Conservation (phyloP, 1,284 basidiomycete genomes). For the Porodaedalea pini region DNA sequence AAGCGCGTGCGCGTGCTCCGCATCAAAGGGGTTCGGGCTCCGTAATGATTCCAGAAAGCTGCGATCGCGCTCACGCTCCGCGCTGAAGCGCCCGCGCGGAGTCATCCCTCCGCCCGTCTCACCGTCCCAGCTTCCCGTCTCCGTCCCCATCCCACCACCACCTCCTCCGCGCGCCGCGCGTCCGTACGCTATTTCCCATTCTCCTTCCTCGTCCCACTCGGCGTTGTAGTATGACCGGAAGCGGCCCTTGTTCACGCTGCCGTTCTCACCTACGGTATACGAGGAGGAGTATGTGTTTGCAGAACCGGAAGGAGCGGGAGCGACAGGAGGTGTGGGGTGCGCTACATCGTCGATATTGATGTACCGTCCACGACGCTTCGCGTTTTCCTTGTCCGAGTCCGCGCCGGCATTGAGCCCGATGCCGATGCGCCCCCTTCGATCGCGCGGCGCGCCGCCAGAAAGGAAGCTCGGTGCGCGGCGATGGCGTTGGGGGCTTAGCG, state of each 20-base stretch:
- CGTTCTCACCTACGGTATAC: neutral
- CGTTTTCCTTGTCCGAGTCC: conserved; percentile 36
- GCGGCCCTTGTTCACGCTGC: neutral
- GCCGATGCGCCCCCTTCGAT: conserved; percentile 70
- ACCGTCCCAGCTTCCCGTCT: neutral
- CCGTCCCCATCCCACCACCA: neutral
- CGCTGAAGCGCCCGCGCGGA: conserved; percentile 12
- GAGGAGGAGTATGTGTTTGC: neutral
- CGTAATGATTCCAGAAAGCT: conserved; percentile 15
- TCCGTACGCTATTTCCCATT: neutral
- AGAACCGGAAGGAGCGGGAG: neutral
- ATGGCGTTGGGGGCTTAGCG: conserved; percentile 37
- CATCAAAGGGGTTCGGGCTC: conserved; percentile 14
- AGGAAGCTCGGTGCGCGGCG: conserved; percentile 61
- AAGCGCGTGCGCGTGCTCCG: neutral
- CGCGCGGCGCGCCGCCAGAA: conserved; percentile 65
- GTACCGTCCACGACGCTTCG: conserved; percentile 15
- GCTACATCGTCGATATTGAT: conserved; percentile 15
- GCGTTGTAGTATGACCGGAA: neutral
- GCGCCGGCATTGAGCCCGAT: neutral
- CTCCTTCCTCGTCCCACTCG: neutral
- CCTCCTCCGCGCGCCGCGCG: neutral
- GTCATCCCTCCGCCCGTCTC: conserved; percentile 13
- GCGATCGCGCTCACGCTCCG: conserved; percentile 14
- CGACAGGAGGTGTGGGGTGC: neutral